Percentiles rank a stretch among this genome's conserved stretches.
Conservation (phyloP, 2,329 filamentous ascomycete genomes). For the Epichloe elymi region DNA sequence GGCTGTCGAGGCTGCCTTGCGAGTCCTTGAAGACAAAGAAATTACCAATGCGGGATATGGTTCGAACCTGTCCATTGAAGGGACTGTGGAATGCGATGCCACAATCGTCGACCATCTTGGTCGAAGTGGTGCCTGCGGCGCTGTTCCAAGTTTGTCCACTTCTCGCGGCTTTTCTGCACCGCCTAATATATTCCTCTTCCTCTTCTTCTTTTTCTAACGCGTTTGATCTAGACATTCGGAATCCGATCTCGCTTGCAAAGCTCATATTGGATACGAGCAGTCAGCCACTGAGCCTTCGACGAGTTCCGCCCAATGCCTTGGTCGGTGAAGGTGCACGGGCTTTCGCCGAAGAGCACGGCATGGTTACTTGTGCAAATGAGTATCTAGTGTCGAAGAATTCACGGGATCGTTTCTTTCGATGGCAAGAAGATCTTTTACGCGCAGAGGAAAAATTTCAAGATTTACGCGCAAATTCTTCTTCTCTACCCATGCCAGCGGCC, state of each 20-base stretch:
- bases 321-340: slow-evolving; percentile 73
- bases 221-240: slow-evolving; percentile 59
- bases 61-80: slow-evolving; percentile 85
- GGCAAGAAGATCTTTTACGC: slow-evolving; percentile 59
- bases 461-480: slow-evolving; percentile 8
- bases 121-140: slow-evolving; percentile 84
- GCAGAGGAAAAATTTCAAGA: slow-evolving; percentile 36
- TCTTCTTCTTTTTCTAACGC: neutral
- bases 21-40: slow-evolving; percentile 78
- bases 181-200: no score
- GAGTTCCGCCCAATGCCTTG: slow-evolving; percentile 86
- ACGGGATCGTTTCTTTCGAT: slow-evolving; percentile 63
- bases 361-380: slow-evolving; percentile 61
- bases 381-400: slow-evolving; percentile 69
- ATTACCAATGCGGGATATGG: slow-evolving; percentile 96
- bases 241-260: slow-evolving; percentile 80
- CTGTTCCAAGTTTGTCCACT: slow-evolving; percentile 61
- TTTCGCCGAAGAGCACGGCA: slow-evolving; percentile 72
- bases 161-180: neutral
- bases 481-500: slow-evolving; percentile 7
- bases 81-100: slow-evolving; percentile 87
- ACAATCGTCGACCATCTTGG: slow-evolving; percentile 85
- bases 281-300: slow-evolving; percentile 64
- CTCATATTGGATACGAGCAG: slow-evolving; percentile 67
- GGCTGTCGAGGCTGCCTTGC: slow-evolving; percentile 80